These are phyloP conservation scores for Diaporthe nobilis DNA, from an alignment of 2,329 filamentous ascomycete species.

Conservation along the genomic window DNA sequence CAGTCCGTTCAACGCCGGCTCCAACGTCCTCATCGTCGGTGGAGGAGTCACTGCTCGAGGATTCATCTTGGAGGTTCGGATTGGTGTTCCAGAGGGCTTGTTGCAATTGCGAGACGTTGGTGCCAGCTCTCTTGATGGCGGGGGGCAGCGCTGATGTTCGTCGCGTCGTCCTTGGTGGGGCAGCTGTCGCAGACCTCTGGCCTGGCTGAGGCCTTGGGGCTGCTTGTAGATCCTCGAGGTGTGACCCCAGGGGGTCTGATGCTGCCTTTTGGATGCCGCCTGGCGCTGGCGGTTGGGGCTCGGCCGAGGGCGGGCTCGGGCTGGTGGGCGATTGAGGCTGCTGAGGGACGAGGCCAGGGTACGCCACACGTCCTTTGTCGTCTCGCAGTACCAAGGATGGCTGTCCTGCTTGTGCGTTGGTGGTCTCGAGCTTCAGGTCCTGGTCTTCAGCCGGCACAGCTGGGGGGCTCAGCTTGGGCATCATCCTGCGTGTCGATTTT, in stretches of 20 bases:
- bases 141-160: constrained; percentile 42
- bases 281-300: not conserved
- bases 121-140: constrained; percentile 46
- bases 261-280: constrained; percentile 36
- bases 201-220: constrained; percentile 41
- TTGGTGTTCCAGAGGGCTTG: constrained; percentile 46
- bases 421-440: constrained; percentile 48
- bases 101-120: constrained; percentile 49
- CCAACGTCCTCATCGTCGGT: constrained; percentile 46
- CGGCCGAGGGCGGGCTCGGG: not conserved
- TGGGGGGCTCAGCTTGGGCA: constrained; percentile 28
- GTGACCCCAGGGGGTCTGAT: constrained; percentile 38
- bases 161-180: constrained; percentile 37
- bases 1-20: constrained; percentile 20
- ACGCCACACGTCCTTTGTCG: constrained; percentile 49
- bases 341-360: constrained; percentile 52
- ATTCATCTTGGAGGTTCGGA: constrained; percentile 42
- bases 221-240: not conserved
- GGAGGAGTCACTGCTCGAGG: constrained; percentile 45
- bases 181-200: constrained; percentile 46
- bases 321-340: constrained; percentile 44
- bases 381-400: constrained; percentile 51
- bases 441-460: constrained; percentile 19
- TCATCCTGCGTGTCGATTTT: constrained; percentile 21
- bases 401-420: constrained; percentile 46